These are phyloP conservation scores for Trichoderma sp. DNA, from an alignment of 2,329 filamentous ascomycete genomes.

Conservation along the genomic window DNA sequence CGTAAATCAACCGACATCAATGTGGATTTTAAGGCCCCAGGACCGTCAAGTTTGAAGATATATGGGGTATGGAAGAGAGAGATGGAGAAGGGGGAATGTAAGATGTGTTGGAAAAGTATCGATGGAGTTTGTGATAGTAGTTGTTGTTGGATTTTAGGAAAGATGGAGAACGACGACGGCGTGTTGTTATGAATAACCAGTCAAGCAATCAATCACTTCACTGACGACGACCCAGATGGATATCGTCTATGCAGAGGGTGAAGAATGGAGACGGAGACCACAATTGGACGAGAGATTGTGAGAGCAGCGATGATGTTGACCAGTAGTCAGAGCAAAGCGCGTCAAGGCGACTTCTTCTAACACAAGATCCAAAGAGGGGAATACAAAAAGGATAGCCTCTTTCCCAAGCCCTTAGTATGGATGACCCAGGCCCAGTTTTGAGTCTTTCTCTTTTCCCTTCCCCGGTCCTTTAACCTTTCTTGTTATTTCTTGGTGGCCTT, in stretches of 20 bases:
- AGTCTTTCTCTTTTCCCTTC: slow-evolving; percentile 18
- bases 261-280: slow-evolving; percentile 28
- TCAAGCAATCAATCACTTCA: slow-evolving; percentile 30
- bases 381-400: slow-evolving; percentile 26
- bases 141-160: neutral
- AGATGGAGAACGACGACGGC: neutral
- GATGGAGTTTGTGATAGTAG: neutral
- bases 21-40: slow-evolving; percentile 44
- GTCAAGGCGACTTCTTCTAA: neutral
- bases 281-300: slow-evolving; percentile 8
- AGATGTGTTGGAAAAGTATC: neutral
- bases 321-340: slow-evolving; percentile 1
- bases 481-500: slow-evolving; percentile 8
- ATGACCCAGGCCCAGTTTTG: slow-evolving; percentile 19
- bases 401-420: slow-evolving; percentile 15
- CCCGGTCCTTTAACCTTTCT: neutral
- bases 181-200: slow-evolving; percentile 25
- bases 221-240: slow-evolving; percentile 27
- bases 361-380: slow-evolving; percentile 13
- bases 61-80: neutral
- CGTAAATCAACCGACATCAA: slow-evolving; percentile 65
- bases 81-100: neutral
- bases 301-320: neutral
- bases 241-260: slow-evolving; percentile 29
- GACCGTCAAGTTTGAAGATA: slow-evolving; percentile 14